Percentiles rank a stretch among this genome's conserved stretches.
Conservation (phyloP, 2,329 filamentous ascomycete species). For the Penicillium sp. region DNA sequence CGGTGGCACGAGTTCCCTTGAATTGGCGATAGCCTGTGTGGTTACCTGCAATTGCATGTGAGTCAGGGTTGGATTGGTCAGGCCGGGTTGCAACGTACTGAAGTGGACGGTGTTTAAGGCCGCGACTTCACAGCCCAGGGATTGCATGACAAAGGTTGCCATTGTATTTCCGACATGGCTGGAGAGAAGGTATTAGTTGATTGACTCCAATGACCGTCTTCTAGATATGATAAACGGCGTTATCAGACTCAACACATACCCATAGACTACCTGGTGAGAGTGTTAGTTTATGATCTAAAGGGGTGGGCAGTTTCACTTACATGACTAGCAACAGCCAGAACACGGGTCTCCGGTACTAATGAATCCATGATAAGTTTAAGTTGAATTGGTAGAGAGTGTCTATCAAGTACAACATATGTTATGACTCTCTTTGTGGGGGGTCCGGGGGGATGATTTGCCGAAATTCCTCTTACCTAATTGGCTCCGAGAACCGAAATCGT, state of each 20-base stretch:
- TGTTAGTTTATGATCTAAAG: constrained; percentile 18
- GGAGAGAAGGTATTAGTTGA: constrained; percentile 16
- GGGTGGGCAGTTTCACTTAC: constrained; percentile 53
- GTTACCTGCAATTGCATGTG: constrained; percentile 62
- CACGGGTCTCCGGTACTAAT: constrained; percentile 60
- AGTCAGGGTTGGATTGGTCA: not conserved
- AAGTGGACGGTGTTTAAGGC: constrained; percentile 97
- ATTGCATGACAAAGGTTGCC: constrained; percentile 90
- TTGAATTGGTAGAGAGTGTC: constrained; percentile 2
- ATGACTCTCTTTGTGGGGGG: constrained; percentile 12
- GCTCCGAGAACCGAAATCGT: constrained; percentile 1
- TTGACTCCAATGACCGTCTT: constrained; percentile 1
- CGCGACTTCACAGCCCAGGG: constrained; percentile 87
- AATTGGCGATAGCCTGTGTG: constrained; percentile 90
- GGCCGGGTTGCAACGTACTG: constrained; percentile 58
- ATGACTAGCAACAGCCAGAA: constrained; percentile 92
- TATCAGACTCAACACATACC: constrained; percentile 23
- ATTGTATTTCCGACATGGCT: constrained; percentile 99
- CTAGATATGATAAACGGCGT: constrained; percentile 7
- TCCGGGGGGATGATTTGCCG: constrained; percentile 8
- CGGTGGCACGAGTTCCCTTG: constrained; percentile 77
- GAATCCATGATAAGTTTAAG: constrained; percentile 34
- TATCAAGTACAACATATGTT: constrained; percentile 1
- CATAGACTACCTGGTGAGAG: constrained; percentile 34
- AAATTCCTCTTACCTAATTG: constrained; percentile 22